Evolutionary conservation across 305 asterid species (phyloP), one percentile per base, ranked within the genome.

Genomic region (Fraxinus dipetala): DNA sequence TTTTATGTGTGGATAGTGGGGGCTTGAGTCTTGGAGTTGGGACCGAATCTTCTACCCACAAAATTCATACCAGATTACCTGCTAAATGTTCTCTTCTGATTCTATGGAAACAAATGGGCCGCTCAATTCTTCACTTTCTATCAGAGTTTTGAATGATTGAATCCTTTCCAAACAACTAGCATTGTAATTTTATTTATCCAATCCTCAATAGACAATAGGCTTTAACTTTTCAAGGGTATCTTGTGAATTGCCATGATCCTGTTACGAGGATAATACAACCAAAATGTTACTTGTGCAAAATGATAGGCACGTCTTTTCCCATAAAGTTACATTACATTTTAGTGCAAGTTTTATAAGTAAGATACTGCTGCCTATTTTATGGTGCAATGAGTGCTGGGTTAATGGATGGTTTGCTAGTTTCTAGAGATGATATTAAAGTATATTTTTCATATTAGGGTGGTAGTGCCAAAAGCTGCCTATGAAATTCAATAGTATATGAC

Each of bases 371-470:
- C 54, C 74, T 2, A 16, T 9, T 45, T 31, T 75, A 11, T 70
- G 74, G 7, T 24, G 35, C 72, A 75, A 22, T 34, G 16, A 36
- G 45, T 14, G 2, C 78, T 51, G 31, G 80, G 72, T 35, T 67
- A 28, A 78, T 40, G 69, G 18, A 73, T 77, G 61, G 13, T 36
- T 3, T 78, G 40, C 72, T 73, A 78, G 79, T 75, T 22, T n/a
- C 10, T 67, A 38, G n/a, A 10, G 11, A 48, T 31, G 38, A 36
- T 51, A 48, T 32, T 0, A 72, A n/a, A 24, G 80, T 48, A 70
- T 34, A 56, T 22, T 34, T 34, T 67, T 75, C 30, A 30, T 78
- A 63, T 65, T 18, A 81, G n/a, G 79, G 32, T 3, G 34, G 48
- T 48, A 74, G 20, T 81, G 67, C 80, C 74, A 48, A 48, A 18